Conservation (phyloP, 805 yeast species). For the Scheffersomyces stipitis region DNA sequence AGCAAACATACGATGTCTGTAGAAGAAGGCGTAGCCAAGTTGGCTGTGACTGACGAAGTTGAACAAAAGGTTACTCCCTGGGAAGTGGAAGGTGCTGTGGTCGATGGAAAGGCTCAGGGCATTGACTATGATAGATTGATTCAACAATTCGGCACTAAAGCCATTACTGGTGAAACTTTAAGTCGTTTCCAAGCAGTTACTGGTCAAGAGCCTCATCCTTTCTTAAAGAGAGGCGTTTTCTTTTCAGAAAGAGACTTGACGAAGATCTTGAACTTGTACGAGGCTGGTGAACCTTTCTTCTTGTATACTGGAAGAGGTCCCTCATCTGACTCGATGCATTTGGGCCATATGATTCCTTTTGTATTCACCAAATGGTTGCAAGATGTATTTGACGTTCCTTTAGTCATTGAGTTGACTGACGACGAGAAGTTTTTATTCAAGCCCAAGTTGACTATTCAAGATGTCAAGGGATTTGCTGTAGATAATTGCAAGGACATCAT, state of each 20-base stretch:
- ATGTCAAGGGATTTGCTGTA: constrained; percentile 74
- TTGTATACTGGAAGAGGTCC: constrained; percentile 98
- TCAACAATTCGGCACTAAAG: constrained; percentile 81
- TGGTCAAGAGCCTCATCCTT: constrained; percentile 89
- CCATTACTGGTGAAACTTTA: constrained; percentile 68
- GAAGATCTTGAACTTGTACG: constrained; percentile 82
- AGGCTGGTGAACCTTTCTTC: constrained; percentile 93
- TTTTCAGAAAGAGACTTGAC: constrained; percentile 85
- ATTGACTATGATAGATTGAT: constrained; percentile 91
- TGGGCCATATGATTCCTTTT: constrained; percentile 97
- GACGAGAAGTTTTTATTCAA: constrained; percentile 97
- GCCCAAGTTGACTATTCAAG: constrained; percentile 82
- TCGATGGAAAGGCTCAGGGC: constrained; percentile 86
- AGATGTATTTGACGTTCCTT: constrained; percentile 94
- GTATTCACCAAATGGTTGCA: constrained; percentile 96
- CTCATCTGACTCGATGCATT: constrained; percentile 88
- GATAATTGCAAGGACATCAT: constrained; percentile 92
- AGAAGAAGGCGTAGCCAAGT: constrained; percentile 9
- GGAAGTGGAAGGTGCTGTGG: constrained; percentile 99
- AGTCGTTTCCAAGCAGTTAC: constrained; percentile 76
- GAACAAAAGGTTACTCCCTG: constrained; percentile 75
- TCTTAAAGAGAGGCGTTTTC: constrained; percentile 86
- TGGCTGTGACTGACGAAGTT: constrained; percentile 9
- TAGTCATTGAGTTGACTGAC: constrained; percentile 91
- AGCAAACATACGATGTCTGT: constrained; percentile 2